Base-by-base conservation (phyloP, 805 yeast genomes). In the Nakazawaea pomicola region DNA sequence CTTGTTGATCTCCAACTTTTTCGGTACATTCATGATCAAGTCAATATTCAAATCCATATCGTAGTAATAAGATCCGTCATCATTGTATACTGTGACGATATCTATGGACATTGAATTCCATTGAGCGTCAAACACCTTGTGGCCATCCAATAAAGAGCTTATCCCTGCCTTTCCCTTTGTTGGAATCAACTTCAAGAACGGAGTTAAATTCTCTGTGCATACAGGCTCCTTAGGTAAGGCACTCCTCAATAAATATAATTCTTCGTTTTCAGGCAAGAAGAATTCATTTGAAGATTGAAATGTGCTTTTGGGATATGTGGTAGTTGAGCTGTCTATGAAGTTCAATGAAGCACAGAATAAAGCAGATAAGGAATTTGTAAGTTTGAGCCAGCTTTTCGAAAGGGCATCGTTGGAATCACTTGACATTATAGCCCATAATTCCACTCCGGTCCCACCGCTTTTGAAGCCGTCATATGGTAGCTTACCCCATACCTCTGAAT, bases 81-180 rank as follows among this genome's bases (percentile, higher is more conserved):
- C 61, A 18, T 58, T 63, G 49, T 89, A 79, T 10, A 61, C 62
- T 0, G 88, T 79, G 14, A 62, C 62, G 19, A 91, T 70, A 57
- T 91, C 98, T 34, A 93, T 77, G 2, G 96, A 74, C 88, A 93
- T 82, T 30, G 90, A 78, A 49, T 90, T 96, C 98, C 98, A 93
- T 47, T 81, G 78, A 0, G 96, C 80, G 54, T 89, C 95, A 59
- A 89, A 93, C 7, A 88, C 74, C 54, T 81, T 81, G 57, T 88
- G 96, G 15, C 99, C 98, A 52, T 89, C 95, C 18, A 93, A 66
- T 31, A 91, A 66, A 0, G 95, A 75, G 0, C 95, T 76, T 29
- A 93, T 66, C 2, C 99, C 99, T 0, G 95, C 80, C 57, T 81
- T 83, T 2, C 96, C 97, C 55, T 87, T 82, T 9, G 97, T 85